These are phyloP conservation scores for Inonotus hispidus DNA, from an alignment of 1,284 basidiomycete genomes.

Conservation along the genomic window DNA sequence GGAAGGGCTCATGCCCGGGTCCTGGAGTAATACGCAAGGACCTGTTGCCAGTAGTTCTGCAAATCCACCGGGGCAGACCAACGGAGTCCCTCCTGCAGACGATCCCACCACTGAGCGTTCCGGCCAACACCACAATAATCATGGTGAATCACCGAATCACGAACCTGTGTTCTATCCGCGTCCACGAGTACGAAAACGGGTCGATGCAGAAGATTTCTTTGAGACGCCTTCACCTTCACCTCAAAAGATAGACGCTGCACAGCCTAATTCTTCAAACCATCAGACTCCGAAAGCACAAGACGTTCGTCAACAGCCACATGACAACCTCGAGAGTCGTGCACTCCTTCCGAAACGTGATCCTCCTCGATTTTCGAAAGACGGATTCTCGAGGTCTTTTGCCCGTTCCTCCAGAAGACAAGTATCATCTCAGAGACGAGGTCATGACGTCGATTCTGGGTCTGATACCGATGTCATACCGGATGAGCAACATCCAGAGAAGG, in stretches of 20 bases:
- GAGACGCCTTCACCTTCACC: not conserved
- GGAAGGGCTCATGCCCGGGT: not conserved
- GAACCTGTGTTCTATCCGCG: not conserved
- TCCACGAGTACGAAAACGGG: not conserved
- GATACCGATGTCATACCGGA: not conserved
- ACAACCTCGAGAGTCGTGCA: not conserved
- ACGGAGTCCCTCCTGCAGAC: not conserved
- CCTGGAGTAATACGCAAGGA: not conserved
- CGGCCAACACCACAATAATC: not conserved
- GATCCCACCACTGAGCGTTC: not conserved
- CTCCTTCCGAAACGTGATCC: slow-evolving; percentile 1
- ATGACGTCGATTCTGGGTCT: not conserved
- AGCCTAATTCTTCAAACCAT: not conserved
- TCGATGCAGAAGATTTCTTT: not conserved
- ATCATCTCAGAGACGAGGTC: not conserved
- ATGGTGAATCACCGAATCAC: not conserved
- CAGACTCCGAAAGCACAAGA: not conserved
- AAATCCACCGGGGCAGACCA: not conserved
- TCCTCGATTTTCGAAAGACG: not conserved
- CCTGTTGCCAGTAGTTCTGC: not conserved
- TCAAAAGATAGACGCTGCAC: not conserved
- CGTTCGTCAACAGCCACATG: not conserved
- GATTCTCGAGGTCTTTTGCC: not conserved
- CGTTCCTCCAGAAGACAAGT: not conserved
- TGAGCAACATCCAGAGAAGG: not conserved